Percentiles rank a stretch among this genome's conserved stretches.
These are phyloP conservation scores for Chlorella vulgaris DNA, from an alignment of 139 green algal species.

Conservation along the genomic window DNA sequence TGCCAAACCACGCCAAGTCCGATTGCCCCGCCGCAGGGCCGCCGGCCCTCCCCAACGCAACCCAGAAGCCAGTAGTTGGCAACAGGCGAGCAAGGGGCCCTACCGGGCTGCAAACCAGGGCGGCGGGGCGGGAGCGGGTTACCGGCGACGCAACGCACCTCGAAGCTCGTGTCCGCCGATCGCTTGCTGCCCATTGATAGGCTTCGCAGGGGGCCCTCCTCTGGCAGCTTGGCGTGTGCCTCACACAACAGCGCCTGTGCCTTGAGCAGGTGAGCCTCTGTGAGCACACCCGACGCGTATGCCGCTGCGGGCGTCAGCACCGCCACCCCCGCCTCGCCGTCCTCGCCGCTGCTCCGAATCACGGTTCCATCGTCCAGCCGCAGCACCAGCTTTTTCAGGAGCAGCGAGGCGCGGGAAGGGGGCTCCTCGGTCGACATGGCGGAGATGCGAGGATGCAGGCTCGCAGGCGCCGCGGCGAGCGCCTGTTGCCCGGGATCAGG, in stretches of 20 bases:
- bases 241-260: slow-evolving; percentile 47
- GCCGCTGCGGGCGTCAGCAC: slow-evolving; percentile 42
- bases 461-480: neutral
- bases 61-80: too few species aligned
- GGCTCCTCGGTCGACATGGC: neutral
- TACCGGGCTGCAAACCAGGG: neutral
- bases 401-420: neutral
- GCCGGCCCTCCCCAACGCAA: too few species aligned
- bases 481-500: too few species aligned
- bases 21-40: too few species aligned
- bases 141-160: slow-evolving; percentile 29
- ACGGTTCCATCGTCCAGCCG: slow-evolving; percentile 57
- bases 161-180: slow-evolving; percentile 37
- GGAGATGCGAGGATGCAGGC: neutral
- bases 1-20: neutral
- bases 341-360: slow-evolving; percentile 11
- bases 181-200: slow-evolving; percentile 47
- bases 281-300: slow-evolving; percentile 36
- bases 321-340: neutral
- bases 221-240: slow-evolving; percentile 49
- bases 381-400: slow-evolving; percentile 36
- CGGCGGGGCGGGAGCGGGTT: neutral
- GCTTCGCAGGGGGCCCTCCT: slow-evolving; percentile 51
- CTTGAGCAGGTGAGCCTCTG: slow-evolving; percentile 40
- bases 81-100: neutral